Conservation (phyloP, 495 filamentous ascomycete species). For the Cladorrhinum samala region DNA sequence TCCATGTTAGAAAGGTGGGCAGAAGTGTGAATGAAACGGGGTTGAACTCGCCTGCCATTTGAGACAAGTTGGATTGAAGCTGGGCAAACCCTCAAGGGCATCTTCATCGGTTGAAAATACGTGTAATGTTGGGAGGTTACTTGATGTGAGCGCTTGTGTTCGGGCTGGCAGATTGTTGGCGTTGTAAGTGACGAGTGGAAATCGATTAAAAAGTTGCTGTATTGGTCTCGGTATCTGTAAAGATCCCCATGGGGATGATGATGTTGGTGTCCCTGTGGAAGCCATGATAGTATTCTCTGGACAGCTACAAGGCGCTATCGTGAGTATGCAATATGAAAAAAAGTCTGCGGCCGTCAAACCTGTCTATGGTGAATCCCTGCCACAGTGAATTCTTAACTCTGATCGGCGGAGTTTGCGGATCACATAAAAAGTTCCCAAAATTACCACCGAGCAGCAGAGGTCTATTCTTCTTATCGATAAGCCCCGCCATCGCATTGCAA, state of each 20-base stretch:
- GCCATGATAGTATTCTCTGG: slow-evolving; percentile 2
- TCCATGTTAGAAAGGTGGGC: slow-evolving; percentile 4
- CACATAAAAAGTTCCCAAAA: too few relatives aligned
- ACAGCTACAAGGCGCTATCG: too few relatives aligned
- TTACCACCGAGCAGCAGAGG: too few relatives aligned
- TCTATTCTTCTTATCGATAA: too few relatives aligned
- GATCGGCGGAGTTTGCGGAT: too few relatives aligned
- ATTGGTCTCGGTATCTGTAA: slow-evolving; percentile 70
- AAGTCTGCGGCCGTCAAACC: too few relatives aligned
- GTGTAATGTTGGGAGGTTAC: slow-evolving; percentile 60
- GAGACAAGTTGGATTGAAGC: slow-evolving; percentile 88
- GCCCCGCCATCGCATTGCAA: too few relatives aligned
- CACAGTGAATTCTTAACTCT: too few relatives aligned
- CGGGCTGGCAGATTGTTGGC: slow-evolving; percentile 69
- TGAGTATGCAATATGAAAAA: too few relatives aligned
- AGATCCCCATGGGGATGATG: slow-evolving; percentile 14
- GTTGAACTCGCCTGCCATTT: slow-evolving; percentile 80
- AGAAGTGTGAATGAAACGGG: slow-evolving; percentile 3
- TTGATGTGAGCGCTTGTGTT: slow-evolving; percentile 39
- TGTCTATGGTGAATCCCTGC: too few relatives aligned
- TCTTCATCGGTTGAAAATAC: slow-evolving; percentile 67
- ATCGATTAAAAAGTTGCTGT: slow-evolving; percentile 74
- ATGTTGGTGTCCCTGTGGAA: slow-evolving; percentile 1
- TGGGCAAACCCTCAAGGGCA: slow-evolving; percentile 58
- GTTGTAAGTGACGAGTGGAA: slow-evolving; percentile 75